Evolutionary conservation across 2,329 filamentous ascomycete species (phyloP).

Genomic region (Ophiosphaerella korrae): DNA sequence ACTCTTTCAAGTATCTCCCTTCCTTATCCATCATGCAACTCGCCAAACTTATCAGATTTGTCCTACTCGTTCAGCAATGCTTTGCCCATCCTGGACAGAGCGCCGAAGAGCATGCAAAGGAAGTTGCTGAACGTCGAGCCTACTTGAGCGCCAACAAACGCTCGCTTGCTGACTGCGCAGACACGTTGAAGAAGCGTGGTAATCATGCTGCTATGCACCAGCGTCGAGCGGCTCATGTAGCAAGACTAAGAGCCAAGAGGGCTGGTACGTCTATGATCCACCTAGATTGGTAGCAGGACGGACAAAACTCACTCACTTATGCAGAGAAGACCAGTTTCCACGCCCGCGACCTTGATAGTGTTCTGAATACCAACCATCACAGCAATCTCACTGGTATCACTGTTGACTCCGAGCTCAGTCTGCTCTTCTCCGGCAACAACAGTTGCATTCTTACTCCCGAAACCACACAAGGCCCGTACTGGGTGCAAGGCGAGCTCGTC

Average conservation of each 20-base stretch:
- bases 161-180: conserved; percentile 49
- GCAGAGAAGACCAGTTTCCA: conserved; percentile 34
- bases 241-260: conserved; percentile 48
- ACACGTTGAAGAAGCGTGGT: conserved; percentile 46
- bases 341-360: conserved; percentile 33
- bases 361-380: conserved; percentile 36
- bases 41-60: conserved; percentile 29
- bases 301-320: conserved; percentile 7
- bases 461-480: conserved; percentile 42
- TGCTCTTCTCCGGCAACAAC: conserved; percentile 41
- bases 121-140: conserved; percentile 43
- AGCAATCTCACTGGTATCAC: conserved; percentile 38
- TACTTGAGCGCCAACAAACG: conserved; percentile 46
- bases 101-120: conserved; percentile 37
- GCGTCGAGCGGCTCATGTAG: conserved; percentile 49
- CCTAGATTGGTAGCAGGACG: conserved; percentile 11
- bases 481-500: conserved; percentile 58
- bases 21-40: conserved; percentile 26
- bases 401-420: conserved; percentile 27
- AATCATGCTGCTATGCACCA: conserved; percentile 49
- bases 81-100: conserved; percentile 48
- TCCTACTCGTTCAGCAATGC: conserved; percentile 33
- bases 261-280: conserved; percentile 14
- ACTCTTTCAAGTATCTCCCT: not conserved
- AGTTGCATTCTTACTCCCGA: conserved; percentile 44